Base-by-base conservation (phyloP, 495 filamentous ascomycete genomes). In the Podospora didyma region DNA sequence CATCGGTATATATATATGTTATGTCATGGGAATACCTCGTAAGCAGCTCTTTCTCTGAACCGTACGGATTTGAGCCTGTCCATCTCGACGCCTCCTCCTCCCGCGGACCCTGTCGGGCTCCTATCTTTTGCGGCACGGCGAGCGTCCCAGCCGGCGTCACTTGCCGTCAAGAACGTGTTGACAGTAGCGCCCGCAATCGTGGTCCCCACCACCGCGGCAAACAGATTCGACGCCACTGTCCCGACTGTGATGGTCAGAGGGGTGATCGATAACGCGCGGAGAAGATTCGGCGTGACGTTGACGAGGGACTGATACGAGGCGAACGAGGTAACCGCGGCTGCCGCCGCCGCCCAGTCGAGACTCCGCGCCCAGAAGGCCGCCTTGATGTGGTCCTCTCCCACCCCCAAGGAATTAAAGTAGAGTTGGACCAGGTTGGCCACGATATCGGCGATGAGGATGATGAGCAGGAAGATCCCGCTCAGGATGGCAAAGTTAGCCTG, bases 311-410 rank as follows among this genome's bases (percentile, higher is more conserved):
- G 58, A 42, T 57, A 64, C 16, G 61, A 49, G 4, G 44, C 17
- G 31, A 62, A 67, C 9, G 28, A 31, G 0, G 46, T 34, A 9
- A 51, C 50, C 1, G 65, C 46, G 0, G 35, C 60, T 1, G 62
- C 62, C 2, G 65, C 60, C 2, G 65, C 60, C 20, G 59, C 62
- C 65, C 65, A 68, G 56, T 68, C 65, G 23, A 68, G 53, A 11
- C 55, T 51, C 6, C 65, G 55, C 10, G 63, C 65, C 58, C 60
- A 65, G 11, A 68, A 10, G 2, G 65, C 58, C 0, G 65, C 60
- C 26, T 64, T 51, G n/a, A 57, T 58, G 49, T 63, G 62, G 2
- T 52, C 45, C 21, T 63, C 62, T 21, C 37, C 11, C 6, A 42
- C 23, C 1, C 19, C 54, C 16, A 22, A 42, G 10, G 53, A 45